These are phyloP conservation scores for Goniomonas avonlea DNA, from an alignment of 78 protist genomes.

Conservation along the genomic window DNA sequence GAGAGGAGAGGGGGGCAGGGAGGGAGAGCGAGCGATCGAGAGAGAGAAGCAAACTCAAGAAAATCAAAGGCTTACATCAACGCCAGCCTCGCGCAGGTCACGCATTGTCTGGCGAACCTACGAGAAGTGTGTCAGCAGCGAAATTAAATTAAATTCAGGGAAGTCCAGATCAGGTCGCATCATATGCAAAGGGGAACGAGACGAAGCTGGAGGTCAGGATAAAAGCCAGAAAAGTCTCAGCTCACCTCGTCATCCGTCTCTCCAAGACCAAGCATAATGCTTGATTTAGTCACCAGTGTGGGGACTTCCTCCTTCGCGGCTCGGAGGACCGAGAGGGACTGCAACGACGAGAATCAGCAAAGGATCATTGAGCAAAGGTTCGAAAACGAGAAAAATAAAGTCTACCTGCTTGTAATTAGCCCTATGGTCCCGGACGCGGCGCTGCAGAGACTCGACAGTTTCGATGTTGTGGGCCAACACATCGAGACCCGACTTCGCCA, in stretches of 20 bases:
- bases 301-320: constrained; percentile 52
- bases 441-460: constrained; percentile 42
- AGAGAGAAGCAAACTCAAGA: too few relatives aligned
- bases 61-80: too few relatives aligned
- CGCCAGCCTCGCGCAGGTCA: constrained; percentile 56
- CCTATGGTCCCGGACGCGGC: constrained; percentile 65
- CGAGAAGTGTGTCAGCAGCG: neutral
- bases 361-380: too few relatives aligned
- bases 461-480: constrained; percentile 86
- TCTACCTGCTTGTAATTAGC: constrained; percentile 79
- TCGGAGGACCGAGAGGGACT: constrained; percentile 64
- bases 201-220: neutral
- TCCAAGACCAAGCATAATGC: constrained; percentile 85
- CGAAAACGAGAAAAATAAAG: too few relatives aligned
- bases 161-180: neutral
- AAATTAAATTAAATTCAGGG: neutral
- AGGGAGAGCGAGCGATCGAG: neutral
- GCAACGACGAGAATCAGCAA: too few relatives aligned
- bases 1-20: neutral
- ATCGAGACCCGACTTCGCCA: constrained; percentile 69
- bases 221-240: neutral
- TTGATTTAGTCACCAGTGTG: constrained; percentile 65
- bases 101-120: constrained; percentile 43
- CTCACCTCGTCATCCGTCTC: constrained; percentile 70
- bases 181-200: neutral